phyloP scores from a whole-genome alignment of 345 rosid species.

The Barbarea vulgaris region DNA sequence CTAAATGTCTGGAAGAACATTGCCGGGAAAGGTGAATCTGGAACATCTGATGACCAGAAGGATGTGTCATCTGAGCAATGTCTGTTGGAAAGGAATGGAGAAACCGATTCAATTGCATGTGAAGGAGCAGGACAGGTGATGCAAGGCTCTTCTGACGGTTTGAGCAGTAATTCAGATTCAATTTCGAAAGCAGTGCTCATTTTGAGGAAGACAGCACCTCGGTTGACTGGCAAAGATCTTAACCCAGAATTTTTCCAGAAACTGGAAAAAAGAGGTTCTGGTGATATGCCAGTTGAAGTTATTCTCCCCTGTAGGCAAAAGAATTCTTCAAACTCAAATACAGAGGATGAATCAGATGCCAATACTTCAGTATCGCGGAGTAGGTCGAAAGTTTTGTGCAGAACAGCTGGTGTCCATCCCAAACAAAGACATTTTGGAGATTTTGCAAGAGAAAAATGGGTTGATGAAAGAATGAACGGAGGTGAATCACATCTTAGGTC shows the following conservation, averaged over 20 bases:
- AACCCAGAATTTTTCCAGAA: conserved; percentile 95
- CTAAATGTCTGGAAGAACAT: conserved; percentile 83
- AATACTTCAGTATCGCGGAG: conserved; percentile 52
- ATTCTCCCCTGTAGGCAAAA: conserved; percentile 65
- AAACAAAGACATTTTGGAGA: conserved; percentile 47
- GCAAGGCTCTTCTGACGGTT: conserved; percentile 54
- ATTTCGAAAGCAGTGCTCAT: conserved; percentile 70
- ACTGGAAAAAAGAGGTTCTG: conserved; percentile 67
- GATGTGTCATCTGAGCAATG: conserved; percentile 56
- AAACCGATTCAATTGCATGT: conserved; percentile 39
- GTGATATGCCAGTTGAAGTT: conserved; percentile 87
- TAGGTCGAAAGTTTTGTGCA: conserved; percentile 54
- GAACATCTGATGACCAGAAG: conserved; percentile 59
- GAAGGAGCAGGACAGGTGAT: conserved; percentile 45
- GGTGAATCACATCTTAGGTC: conserved; percentile 58
- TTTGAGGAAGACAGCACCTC: conserved; percentile 79
- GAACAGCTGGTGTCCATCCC: conserved; percentile 39
- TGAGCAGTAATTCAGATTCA: conserved; percentile 56
- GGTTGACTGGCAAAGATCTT: conserved; percentile 73
- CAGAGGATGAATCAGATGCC: conserved; percentile 59
- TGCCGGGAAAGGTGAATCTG: conserved; percentile 68
- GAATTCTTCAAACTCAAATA: conserved; percentile 60
- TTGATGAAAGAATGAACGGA: conserved; percentile 47
- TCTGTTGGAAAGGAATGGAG: conserved; percentile 46
- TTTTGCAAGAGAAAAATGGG: conserved; percentile 43